Evolutionary conservation across 2,329 filamentous ascomycete species (phyloP), one percentile per base, ranked within the genome.

Genomic region (Fusarium sp.): DNA sequence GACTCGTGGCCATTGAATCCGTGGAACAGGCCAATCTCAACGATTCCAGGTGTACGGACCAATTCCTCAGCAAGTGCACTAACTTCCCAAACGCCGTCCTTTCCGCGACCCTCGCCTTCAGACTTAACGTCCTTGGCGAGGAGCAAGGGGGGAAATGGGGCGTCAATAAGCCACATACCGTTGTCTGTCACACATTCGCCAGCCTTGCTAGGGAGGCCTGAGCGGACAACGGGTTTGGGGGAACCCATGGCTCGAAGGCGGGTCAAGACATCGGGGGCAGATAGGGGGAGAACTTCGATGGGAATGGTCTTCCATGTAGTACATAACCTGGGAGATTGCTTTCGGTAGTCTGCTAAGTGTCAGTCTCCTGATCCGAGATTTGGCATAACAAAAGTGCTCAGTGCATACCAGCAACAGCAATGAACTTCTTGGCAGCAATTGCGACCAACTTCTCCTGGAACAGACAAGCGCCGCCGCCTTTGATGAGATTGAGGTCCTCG

Each of bases 401-500:
- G 25, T 45, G 49, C 85, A 74, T 80, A 92, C 90, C 91, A 57
- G 93, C 93, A 59, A 96, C 93, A 73, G 92, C 95, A 66, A 97
- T 85, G 75, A 97, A 97, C 76, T 92, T 92, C 79, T 89, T 92
- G 5, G 93, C 91, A 49, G 91, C 88, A 62, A 93, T 88, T 7
- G 94, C 94, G 6, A 99, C 94, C 35, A 99, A 85, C 83, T 99
- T 99, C 82, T 99, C 96, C 80, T 98, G 96, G 82, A 97, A 97
- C 57, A 98, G 82, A 80, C 96, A 99, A n/a, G 94, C 96, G 60
- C 96, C 96, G 49, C 96, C 96, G 55, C 96, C 96, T 83, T 98
- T 98, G 83, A 99, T 98, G 76, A 95, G 93, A 80, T 98, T 99
- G 62, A 99, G 82, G 52, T 96, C 92, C 46, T 93, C 90, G 77